Evolutionary conservation across 2,329 filamentous ascomycete species (phyloP).

Genomic region (Talaromyces sp.): DNA sequence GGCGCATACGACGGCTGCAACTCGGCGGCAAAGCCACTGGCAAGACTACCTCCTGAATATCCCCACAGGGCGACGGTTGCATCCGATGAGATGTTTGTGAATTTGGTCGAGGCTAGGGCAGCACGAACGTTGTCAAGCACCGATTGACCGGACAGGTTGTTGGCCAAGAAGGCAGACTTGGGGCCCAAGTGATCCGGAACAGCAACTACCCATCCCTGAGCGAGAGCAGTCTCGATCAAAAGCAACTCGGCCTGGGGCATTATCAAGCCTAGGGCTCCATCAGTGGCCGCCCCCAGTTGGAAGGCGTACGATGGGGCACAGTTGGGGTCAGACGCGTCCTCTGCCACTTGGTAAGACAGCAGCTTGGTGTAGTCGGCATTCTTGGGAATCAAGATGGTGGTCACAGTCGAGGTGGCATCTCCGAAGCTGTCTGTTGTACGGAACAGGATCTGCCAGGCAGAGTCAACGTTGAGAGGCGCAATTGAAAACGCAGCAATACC

Average conservation of each 20-base stretch:
- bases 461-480: constrained; percentile 18
- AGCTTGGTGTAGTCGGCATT: constrained; percentile 27
- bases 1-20: constrained; percentile 47
- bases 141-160: constrained; percentile 39
- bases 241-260: constrained; percentile 31
- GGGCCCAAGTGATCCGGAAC: constrained; percentile 46
- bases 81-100: constrained; percentile 26
- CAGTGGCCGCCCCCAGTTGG: constrained; percentile 33
- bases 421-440: constrained; percentile 32
- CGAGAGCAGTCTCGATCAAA: constrained; percentile 33
- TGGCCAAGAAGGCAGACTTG: constrained; percentile 38
- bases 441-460: constrained; percentile 35
- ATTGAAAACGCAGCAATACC: constrained; percentile 20
- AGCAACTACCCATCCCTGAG: constrained; percentile 46
- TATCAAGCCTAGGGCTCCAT: constrained; percentile 27
- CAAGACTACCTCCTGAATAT: constrained; percentile 52
- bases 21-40: constrained; percentile 46
- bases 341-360: constrained; percentile 40
- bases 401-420: constrained; percentile 32
- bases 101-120: constrained; percentile 22
- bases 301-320: constrained; percentile 24
- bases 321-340: constrained; percentile 23
- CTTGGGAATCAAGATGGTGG: constrained; percentile 35
- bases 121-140: constrained; percentile 42
- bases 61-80: constrained; percentile 47